Percentiles rank a stretch among this genome's conserved stretches.
These are phyloP conservation scores for Thelonectria blattea DNA, from an alignment of 2,329 filamentous ascomycete genomes.

Conservation along the genomic window DNA sequence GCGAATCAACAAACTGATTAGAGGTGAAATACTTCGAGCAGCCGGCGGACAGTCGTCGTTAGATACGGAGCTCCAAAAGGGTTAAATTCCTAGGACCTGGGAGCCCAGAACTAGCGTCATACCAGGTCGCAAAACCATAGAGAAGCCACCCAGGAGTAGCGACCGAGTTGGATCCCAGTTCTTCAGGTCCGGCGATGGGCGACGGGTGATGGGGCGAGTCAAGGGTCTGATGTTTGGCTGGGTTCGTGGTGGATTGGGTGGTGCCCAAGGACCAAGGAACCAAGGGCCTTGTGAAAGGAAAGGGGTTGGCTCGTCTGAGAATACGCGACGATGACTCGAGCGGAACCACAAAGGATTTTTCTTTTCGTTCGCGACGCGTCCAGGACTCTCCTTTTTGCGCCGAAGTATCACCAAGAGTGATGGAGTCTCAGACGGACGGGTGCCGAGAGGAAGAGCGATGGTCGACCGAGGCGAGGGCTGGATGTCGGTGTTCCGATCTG, in stretches of 20 bases:
- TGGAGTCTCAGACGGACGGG: conserved; percentile 20
- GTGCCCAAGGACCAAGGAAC: conserved; percentile 24
- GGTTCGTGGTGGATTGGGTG: conserved; percentile 29
- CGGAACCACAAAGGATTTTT: conserved; percentile 20
- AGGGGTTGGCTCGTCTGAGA: conserved; percentile 33
- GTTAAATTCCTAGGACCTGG: conserved; percentile 41
- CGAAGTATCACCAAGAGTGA: conserved; percentile 24
- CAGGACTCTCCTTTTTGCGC: conserved; percentile 12
- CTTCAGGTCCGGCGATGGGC: conserved; percentile 22
- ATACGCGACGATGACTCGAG: conserved; percentile 30
- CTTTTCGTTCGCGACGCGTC: conserved; percentile 13
- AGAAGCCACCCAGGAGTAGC: conserved; percentile 28
- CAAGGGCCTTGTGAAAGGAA: conserved; percentile 31
- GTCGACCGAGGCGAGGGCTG: conserved; percentile 24
- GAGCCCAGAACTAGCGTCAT: conserved; percentile 42
- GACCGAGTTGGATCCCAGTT: conserved; percentile 31
- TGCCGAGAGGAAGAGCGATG: conserved; percentile 21
- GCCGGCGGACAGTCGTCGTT: conserved; percentile 18
- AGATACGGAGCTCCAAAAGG: conserved; percentile 36
- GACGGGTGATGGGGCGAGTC: conserved; percentile 31
- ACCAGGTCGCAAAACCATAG: conserved; percentile 35
- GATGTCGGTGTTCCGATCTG: conserved; percentile 28
- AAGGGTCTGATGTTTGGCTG: conserved; percentile 26
- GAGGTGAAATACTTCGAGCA: conserved; percentile 18
- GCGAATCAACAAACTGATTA: conserved; percentile 4